These are phyloP conservation scores for Epichloe brachyelytri DNA, from an alignment of 2,329 filamentous ascomycete genomes.

Conservation along the genomic window DNA sequence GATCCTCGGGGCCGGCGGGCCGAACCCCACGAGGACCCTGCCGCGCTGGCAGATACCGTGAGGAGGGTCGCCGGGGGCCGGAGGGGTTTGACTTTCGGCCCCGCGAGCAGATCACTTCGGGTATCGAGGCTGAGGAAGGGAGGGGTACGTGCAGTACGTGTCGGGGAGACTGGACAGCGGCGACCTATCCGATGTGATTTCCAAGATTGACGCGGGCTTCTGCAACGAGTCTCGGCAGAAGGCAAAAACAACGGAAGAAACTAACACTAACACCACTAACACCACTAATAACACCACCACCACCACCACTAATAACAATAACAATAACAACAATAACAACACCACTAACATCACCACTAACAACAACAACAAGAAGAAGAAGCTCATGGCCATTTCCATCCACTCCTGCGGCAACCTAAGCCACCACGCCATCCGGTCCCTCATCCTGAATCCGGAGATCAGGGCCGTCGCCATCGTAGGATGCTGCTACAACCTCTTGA, in stretches of 20 bases:
- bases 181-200: conserved; percentile 54
- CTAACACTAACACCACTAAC: conserved; percentile 1
- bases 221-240: conserved; percentile 1
- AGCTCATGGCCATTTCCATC: conserved; percentile 80
- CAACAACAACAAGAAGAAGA: conserved; percentile 23
- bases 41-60: conserved; percentile 19
- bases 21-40: conserved; percentile 27
- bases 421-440: conserved; percentile 80
- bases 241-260: not conserved
- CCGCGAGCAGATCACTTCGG: conserved; percentile 31
- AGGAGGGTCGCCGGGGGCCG: conserved; percentile 21
- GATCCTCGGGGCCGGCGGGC: conserved; percentile 27
- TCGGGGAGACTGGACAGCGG: conserved; percentile 62
- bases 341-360: no score
- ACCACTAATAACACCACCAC: not conserved
- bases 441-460: conserved; percentile 72
- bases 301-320: conserved; percentile 1
- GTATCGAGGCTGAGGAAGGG: conserved; percentile 45
- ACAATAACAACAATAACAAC: not conserved
- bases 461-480: conserved; percentile 90
- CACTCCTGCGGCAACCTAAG: conserved; percentile 97
- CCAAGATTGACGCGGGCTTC: conserved; percentile 34
- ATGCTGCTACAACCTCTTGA: conserved; percentile 95
- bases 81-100: conserved; percentile 34
- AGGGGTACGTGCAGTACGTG: conserved; percentile 67